phyloP scores from a whole-genome alignment of 2,329 filamentous ascomycete genomes.

The Cladosporium cucumerinum region DNA sequence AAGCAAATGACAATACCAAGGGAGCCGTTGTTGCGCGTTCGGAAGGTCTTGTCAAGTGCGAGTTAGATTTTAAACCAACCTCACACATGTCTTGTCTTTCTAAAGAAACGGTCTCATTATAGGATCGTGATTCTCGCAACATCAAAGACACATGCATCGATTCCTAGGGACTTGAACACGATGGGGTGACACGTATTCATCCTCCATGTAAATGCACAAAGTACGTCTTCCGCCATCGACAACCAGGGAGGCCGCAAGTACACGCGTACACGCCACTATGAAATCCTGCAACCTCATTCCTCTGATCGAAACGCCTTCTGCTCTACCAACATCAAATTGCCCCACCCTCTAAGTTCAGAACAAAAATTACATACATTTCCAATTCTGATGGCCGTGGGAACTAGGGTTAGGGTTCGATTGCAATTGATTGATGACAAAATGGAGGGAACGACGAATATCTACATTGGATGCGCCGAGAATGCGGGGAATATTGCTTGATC shows the following conservation, averaged over 20 bases:
- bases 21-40: too few species aligned
- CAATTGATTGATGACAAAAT: neutral
- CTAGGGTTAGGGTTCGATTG: neutral
- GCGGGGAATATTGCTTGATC: neutral
- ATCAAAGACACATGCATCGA: neutral
- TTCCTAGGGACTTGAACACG: neutral
- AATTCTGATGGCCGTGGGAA: too few species aligned
- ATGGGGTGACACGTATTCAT: neutral
- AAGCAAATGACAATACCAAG: too few species aligned
- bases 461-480: neutral
- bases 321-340: too few species aligned
- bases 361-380: too few species aligned
- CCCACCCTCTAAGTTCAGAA: too few species aligned
- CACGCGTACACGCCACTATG: neutral
- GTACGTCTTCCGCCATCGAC: neutral
- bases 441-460: neutral
- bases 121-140: neutral
- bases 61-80: neutral
- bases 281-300: neutral
- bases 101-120: neutral
- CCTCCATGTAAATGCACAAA: neutral
- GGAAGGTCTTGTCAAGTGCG: too few species aligned
- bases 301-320: neutral
- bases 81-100: neutral
- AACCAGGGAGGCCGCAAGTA: neutral